These are phyloP conservation scores for Colletotrichum sp. DNA, from an alignment of 2,329 filamentous ascomycete species.

Conservation along the genomic window DNA sequence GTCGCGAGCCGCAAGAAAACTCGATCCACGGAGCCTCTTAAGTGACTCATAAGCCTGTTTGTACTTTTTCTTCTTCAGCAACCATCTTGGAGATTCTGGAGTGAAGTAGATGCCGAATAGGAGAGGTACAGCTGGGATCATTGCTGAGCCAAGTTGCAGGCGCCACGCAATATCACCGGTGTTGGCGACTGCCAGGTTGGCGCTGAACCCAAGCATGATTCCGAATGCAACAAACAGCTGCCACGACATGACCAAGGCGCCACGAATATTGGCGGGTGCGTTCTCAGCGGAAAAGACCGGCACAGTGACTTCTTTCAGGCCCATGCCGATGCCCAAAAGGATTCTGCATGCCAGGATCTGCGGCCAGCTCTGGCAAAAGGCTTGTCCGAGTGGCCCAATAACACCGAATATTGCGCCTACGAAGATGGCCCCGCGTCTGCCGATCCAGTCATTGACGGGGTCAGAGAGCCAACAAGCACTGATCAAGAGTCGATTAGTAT, in stretches of 20 bases:
- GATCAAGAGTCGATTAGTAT: background rate
- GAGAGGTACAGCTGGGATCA: slow-evolving; percentile 62
- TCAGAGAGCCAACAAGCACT: slow-evolving; percentile 63
- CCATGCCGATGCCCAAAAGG: slow-evolving; percentile 67
- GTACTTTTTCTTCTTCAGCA: slow-evolving; percentile 65
- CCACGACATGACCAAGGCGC: slow-evolving; percentile 73
- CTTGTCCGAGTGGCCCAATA: slow-evolving; percentile 65
- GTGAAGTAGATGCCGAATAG: slow-evolving; percentile 63
- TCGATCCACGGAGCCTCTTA: slow-evolving; percentile 59
- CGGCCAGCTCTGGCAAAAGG: slow-evolving; percentile 61
- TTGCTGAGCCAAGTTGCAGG: slow-evolving; percentile 66
- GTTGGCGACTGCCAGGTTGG: slow-evolving; percentile 61
- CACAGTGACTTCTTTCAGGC: slow-evolving; percentile 53
- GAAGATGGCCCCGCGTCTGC: slow-evolving; percentile 70
- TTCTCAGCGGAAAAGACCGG: slow-evolving; percentile 61
- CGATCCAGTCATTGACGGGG: slow-evolving; percentile 62
- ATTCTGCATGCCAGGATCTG: slow-evolving; percentile 55
- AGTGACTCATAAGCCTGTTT: slow-evolving; percentile 61
- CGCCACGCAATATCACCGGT: slow-evolving; percentile 60
- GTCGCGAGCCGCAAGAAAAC: slow-evolving; percentile 66
- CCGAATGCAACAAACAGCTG: slow-evolving; percentile 71
- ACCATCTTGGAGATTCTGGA: slow-evolving; percentile 70
- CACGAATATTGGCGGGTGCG: slow-evolving; percentile 55
- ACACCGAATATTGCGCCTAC: slow-evolving; percentile 67
- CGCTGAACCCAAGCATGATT: slow-evolving; percentile 58